These are phyloP conservation scores for Scedosporium boydii DNA, from an alignment of 2,329 filamentous ascomycete genomes.

Conservation along the genomic window DNA sequence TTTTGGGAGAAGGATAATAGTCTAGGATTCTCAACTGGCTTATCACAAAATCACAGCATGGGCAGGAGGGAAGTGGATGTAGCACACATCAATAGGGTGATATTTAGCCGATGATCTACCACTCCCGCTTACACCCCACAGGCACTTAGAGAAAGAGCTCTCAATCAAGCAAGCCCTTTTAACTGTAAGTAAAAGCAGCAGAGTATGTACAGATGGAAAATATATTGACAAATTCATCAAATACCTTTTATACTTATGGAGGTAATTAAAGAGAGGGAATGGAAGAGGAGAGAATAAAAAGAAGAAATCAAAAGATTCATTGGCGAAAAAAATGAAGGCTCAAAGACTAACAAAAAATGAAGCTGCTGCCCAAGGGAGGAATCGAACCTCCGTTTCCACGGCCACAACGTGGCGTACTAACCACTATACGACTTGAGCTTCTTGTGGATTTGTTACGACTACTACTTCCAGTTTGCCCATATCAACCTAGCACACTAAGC, in stretches of 20 bases:
- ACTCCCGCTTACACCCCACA: background rate
- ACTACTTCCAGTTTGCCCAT: background rate
- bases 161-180: too few species aligned
- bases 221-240: too few species aligned
- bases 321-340: background rate
- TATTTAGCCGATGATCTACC: background rate
- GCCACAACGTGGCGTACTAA: slow-evolving; percentile 7
- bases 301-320: too few species aligned
- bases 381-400: slow-evolving; percentile 7
- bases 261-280: background rate
- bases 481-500: background rate
- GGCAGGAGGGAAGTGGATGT: background rate
- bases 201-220: too few species aligned
- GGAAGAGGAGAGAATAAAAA: background rate
- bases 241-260: background rate
- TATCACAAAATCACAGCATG: background rate
- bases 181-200: too few species aligned
- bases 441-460: background rate
- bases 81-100: too few species aligned
- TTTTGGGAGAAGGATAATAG: background rate
- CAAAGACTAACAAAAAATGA: background rate
- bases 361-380: slow-evolving; percentile 5
- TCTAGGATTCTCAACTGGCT: background rate
- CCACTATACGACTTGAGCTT: slow-evolving; percentile 7
- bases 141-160: too few species aligned